Evolutionary conservation across 2,329 filamentous ascomycete genomes (phyloP).

Genomic region (Scleromitrula shiraiana): DNA sequence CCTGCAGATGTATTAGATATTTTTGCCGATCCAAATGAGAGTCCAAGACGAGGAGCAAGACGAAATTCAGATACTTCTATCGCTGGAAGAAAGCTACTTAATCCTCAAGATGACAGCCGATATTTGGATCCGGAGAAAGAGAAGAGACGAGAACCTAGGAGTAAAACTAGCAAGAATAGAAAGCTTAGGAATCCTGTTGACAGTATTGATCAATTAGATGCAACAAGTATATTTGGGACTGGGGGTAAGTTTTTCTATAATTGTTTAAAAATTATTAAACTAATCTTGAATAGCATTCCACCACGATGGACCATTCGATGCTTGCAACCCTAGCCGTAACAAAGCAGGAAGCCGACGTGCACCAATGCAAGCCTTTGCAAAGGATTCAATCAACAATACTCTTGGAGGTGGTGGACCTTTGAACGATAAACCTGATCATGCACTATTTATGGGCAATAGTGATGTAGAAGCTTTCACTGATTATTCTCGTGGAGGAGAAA

Average conservation of each 20-base stretch:
- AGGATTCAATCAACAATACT: conserved; percentile 85
- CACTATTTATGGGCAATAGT: conserved; percentile 73
- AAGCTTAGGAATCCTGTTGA: conserved; percentile 48
- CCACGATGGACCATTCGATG: conserved; percentile 95
- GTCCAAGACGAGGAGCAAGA: conserved; percentile 44
- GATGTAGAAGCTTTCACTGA: conserved; percentile 70
- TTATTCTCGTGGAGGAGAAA: conserved; percentile 43
- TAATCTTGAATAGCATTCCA: conserved; percentile 67
- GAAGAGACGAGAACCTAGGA: conserved; percentile 35
- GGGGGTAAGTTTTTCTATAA: conserved; percentile 55
- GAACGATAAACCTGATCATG: conserved; percentile 73
- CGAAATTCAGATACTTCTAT: conserved; percentile 76
- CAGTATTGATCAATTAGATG: conserved; percentile 93
- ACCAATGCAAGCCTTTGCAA: conserved; percentile 94
- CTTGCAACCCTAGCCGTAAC: conserved; percentile 90
- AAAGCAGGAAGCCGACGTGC: conserved; percentile 72
- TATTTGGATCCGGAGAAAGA: conserved; percentile 51
- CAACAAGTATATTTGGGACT: conserved; percentile 89
- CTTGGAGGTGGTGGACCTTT: conserved; percentile 81
- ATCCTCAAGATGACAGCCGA: conserved; percentile 51
- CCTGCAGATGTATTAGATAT: conserved; percentile 24
- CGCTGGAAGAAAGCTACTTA: conserved; percentile 42
- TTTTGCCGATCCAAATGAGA: conserved; percentile 30
- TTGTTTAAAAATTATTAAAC: not conserved
- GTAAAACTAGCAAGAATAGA: conserved; percentile 34